Percentiles rank a stretch among this genome's conserved stretches.
phyloP scores from a whole-genome alignment of 345 rosid species.

The thale cress (Arabidopsis thaliana) region DNA sequence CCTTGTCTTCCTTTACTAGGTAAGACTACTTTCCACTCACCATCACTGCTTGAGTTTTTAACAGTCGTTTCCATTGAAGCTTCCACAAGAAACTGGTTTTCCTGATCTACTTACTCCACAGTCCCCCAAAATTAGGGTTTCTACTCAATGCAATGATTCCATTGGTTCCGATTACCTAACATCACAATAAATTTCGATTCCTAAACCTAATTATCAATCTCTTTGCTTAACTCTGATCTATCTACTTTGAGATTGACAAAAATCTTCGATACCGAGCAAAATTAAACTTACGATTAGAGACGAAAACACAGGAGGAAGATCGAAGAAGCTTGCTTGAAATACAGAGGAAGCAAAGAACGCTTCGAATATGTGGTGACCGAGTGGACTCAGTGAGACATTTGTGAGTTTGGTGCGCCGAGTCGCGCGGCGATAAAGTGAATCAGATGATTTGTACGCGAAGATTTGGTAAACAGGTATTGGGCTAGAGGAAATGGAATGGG shows the following conservation, averaged over 20 bases:
- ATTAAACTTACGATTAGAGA: constrained; percentile 4
- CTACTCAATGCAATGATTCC: constrained; percentile 18
- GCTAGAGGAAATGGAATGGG: neutral
- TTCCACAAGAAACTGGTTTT: neutral
- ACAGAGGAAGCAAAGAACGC: constrained; percentile 8
- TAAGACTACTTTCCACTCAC: constrained; percentile 81
- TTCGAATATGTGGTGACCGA: constrained; percentile 1
- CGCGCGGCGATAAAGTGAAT: neutral
- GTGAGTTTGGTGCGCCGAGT: constrained; percentile 19
- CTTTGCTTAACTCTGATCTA: neutral
- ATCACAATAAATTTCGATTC: constrained; percentile 7
- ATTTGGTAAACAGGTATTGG: neutral
- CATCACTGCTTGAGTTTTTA: constrained; percentile 47
- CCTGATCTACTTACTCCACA: neutral
- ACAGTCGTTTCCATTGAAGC: constrained; percentile 28
- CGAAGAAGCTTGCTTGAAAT: constrained; percentile 24
- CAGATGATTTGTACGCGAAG: neutral
- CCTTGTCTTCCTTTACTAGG: constrained; percentile 57
- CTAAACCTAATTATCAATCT: constrained; percentile 4
- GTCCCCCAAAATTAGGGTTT: constrained; percentile 14
- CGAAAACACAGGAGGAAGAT: neutral
- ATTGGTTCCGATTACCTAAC: constrained; percentile 1
- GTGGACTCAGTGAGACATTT: constrained; percentile 28
- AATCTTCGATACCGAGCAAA: neutral
- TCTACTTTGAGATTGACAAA: constrained; percentile 4